Evolutionary conservation across 148 eudicot species (phyloP).

Genomic region (Limonium bicolor): DNA sequence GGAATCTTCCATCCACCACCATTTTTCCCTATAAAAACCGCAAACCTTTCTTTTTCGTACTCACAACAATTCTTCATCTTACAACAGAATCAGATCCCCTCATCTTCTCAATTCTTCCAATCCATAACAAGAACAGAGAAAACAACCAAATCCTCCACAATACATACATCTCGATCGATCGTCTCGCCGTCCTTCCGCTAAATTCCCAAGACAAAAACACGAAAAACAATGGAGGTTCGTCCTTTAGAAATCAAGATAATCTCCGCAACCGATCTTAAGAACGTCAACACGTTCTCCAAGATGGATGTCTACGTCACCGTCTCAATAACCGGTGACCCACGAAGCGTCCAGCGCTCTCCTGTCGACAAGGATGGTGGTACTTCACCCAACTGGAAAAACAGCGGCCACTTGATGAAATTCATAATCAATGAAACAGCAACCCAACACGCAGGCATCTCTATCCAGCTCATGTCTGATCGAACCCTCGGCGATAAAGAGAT

Average conservation of each 20-base stretch:
- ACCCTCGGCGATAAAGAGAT: slow-evolving; percentile 41
- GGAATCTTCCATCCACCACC: no score
- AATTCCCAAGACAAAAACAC: no score
- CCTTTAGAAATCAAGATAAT: slow-evolving; percentile 40
- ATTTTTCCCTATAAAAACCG: no score
- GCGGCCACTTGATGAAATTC: slow-evolving; percentile 27
- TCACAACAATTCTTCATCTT: no score
- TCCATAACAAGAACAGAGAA: no score
- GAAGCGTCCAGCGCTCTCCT: slow-evolving; percentile 20
- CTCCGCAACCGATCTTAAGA: slow-evolving; percentile 36
- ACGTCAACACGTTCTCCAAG: slow-evolving; percentile 34
- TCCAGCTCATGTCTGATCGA: slow-evolving; percentile 34
- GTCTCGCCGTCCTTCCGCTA: no score
- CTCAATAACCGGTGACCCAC: slow-evolving; percentile 29
- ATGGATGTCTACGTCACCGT: slow-evolving; percentile 61
- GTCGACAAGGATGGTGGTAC: slow-evolving; percentile 39
- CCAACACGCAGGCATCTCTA: slow-evolving; percentile 16
- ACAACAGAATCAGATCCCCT: no score
- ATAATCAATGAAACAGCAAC: slow-evolving; percentile 29
- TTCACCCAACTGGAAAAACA: slow-evolving; percentile 47
- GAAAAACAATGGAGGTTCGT: slow-evolving; percentile 32
- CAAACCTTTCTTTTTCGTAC: no score
- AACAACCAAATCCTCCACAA: no score
- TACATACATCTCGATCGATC: no score
- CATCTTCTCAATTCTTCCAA: no score